Evolutionary conservation across 148 eudicot species (phyloP).

Genomic region (Nepenthes gracilis): DNA sequence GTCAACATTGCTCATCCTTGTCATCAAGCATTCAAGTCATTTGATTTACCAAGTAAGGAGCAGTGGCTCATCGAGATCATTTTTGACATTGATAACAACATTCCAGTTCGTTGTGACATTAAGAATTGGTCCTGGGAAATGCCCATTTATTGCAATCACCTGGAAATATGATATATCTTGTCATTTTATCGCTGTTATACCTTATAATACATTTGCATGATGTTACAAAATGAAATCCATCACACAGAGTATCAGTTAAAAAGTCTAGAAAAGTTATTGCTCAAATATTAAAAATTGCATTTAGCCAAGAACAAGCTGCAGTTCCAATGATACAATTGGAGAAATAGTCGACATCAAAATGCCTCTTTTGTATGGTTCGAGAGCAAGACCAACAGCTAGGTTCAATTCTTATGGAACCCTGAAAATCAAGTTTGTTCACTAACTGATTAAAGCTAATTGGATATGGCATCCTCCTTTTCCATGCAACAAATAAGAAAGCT

Average conservation of each 20-base stretch:
- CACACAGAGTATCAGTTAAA: background rate
- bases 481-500: too few species aligned
- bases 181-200: background rate
- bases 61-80: slow-evolving; percentile 81
- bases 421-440: too few species aligned
- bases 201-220: background rate
- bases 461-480: too few species aligned
- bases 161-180: slow-evolving; percentile 13
- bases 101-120: slow-evolving; percentile 97
- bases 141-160: slow-evolving; percentile 92
- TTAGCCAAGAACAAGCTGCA: too few species aligned
- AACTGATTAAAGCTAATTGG: too few species aligned
- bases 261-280: too few species aligned
- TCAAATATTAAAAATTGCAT: too few species aligned
- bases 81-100: slow-evolving; percentile 77
- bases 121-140: slow-evolving; percentile 91
- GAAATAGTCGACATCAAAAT: background rate
- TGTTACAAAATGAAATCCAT: background rate
- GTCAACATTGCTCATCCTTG: background rate
- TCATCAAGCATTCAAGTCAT: background rate
- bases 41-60: slow-evolving; percentile 82
- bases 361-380: too few species aligned
- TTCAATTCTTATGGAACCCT: too few species aligned
- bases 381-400: too few species aligned
- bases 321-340: background rate